These are phyloP conservation scores for Didymella pomorum DNA, from an alignment of 2,329 filamentous ascomycete species.

Conservation along the genomic window DNA sequence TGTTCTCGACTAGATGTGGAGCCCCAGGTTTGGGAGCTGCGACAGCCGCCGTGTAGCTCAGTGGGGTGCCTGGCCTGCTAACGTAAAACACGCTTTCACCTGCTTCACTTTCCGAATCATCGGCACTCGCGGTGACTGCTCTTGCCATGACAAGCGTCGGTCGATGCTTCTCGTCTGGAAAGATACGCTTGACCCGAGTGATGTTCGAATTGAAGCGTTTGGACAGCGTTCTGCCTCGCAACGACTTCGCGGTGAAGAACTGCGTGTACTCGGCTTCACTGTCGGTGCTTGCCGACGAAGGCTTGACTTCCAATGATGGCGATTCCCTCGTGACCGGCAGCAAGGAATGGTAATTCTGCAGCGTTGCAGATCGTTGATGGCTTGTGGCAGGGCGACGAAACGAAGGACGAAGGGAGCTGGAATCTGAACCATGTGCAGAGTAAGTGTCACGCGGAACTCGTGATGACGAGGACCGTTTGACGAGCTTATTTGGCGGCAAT, in stretches of 20 bases:
- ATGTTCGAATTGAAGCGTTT: constrained; percentile 53
- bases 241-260: constrained; percentile 49
- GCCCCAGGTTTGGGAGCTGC: constrained; percentile 33
- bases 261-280: constrained; percentile 47
- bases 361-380: constrained; percentile 76
- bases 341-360: constrained; percentile 62
- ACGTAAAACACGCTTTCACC: constrained; percentile 51
- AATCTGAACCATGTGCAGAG: constrained; percentile 60
- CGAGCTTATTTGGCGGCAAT: constrained; percentile 75
- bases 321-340: constrained; percentile 41
- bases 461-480: constrained; percentile 73
- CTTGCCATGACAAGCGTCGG: constrained; percentile 60
- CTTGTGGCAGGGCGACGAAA: constrained; percentile 79
- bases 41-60: constrained; percentile 43
- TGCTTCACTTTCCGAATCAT: constrained; percentile 49
- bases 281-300: constrained; percentile 31
- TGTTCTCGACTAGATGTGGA: constrained; percentile 19
- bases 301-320: constrained; percentile 29
- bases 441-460: constrained; percentile 56
- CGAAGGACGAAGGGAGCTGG: constrained; percentile 69
- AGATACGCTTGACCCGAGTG: constrained; percentile 54
- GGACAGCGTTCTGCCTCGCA: constrained; percentile 47
- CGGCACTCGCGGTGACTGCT: constrained; percentile 44
- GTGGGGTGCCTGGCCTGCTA: constrained; percentile 51
- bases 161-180: constrained; percentile 53